These are phyloP conservation scores for Pichia sp. DNA, from an alignment of 1,139 yeast species.

Conservation along the genomic window DNA sequence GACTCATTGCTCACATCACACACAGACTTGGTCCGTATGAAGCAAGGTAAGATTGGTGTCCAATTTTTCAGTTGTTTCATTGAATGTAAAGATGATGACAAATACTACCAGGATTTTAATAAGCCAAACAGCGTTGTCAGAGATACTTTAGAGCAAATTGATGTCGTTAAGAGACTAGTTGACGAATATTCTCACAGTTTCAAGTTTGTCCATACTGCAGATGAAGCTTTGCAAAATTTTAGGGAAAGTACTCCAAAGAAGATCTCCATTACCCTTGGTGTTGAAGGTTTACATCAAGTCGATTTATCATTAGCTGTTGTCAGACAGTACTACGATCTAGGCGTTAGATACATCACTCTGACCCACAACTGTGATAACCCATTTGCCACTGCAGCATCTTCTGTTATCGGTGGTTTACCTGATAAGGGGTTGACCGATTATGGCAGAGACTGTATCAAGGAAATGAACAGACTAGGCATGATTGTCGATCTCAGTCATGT, in stretches of 20 bases:
- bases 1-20: conserved; percentile 32
- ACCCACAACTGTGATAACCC: conserved; percentile 53
- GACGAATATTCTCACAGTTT: conserved; percentile 33
- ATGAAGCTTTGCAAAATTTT: conserved; percentile 34
- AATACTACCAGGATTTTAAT: conserved; percentile 36
- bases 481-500: conserved; percentile 48
- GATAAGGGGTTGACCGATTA: conserved; percentile 39
- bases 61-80: conserved; percentile 43
- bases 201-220: conserved; percentile 33
- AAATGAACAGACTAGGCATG: conserved; percentile 49
- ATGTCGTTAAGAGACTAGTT: conserved; percentile 39
- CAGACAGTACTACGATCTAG: conserved; percentile 40
- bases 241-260: conserved; percentile 24
- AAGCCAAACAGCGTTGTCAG: conserved; percentile 36
- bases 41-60: conserved; percentile 35
- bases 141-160: conserved; percentile 48
- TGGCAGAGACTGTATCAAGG: conserved; percentile 36
- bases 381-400: conserved; percentile 47
- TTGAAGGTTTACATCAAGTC: conserved; percentile 47
- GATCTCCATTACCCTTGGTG: conserved; percentile 44
- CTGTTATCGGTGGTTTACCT: conserved; percentile 36
- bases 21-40: conserved; percentile 35
- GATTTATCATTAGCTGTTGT: conserved; percentile 44
- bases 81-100: conserved; percentile 36
- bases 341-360: conserved; percentile 44